Conservation (phyloP, 148 eudicot species). For the Chenopodium quinoa region DNA sequence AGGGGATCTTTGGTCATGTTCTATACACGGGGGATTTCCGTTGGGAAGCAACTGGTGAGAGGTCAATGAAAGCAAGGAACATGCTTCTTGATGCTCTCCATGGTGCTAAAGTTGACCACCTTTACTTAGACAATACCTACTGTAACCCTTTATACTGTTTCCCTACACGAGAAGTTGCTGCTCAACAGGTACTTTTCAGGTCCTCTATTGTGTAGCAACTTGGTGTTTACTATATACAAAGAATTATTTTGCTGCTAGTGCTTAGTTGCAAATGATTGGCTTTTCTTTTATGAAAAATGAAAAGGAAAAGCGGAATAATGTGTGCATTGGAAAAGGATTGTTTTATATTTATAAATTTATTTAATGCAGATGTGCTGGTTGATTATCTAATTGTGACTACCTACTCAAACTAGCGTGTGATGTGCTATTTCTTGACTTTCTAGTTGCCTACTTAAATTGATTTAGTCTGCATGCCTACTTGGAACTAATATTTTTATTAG, state of each 20-base stretch:
- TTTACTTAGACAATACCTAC: constrained; percentile 80
- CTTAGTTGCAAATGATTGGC: background rate
- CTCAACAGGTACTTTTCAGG: constrained; percentile 49
- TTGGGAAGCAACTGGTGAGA: constrained; percentile 60
- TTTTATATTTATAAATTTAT: background rate
- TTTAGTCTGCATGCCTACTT: background rate
- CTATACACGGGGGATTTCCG: constrained; percentile 91
- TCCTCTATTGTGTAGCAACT: background rate
- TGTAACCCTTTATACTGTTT: constrained; percentile 67
- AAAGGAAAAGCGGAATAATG: background rate
- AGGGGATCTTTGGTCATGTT: constrained; percentile 72
- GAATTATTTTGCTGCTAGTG: background rate
- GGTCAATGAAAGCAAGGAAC: constrained; percentile 45
- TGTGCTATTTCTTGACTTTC: background rate
- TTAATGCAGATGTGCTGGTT: background rate
- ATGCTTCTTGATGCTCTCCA: constrained; percentile 59
- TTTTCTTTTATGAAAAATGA: background rate
- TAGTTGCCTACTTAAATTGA: background rate
- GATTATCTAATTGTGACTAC: background rate
- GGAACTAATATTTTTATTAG: background rate
- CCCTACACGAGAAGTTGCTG: constrained; percentile 72
- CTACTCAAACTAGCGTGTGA: background rate
- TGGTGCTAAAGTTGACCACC: constrained; percentile 48
- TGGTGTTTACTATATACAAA: background rate
- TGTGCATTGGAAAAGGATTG: background rate